phyloP scores from a whole-genome alignment of 108 stramenopile genomes.

The Cafeteria roenbergensis region DNA sequence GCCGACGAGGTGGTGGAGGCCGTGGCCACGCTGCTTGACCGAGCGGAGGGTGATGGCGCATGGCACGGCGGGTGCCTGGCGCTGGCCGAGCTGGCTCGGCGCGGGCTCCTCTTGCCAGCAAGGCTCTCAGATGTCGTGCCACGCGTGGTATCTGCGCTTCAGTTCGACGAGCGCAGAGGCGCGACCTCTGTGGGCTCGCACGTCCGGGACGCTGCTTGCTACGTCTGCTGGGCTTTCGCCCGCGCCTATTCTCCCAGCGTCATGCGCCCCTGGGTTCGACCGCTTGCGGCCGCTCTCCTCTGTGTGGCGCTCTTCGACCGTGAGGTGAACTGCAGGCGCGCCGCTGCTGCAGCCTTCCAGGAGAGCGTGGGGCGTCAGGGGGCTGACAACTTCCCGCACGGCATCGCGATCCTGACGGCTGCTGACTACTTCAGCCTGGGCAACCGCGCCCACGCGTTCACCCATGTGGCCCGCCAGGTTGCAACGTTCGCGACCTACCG shows the following conservation, averaged over 20 bases:
- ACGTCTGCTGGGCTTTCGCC: constrained; percentile 96
- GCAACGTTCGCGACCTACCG: constrained; percentile 70
- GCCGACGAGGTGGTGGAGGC: constrained; percentile 90
- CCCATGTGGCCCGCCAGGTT: constrained; percentile 49
- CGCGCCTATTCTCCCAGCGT: constrained; percentile 75
- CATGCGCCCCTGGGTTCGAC: constrained; percentile 52
- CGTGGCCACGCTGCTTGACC: constrained; percentile 52
- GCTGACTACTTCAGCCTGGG: constrained; percentile 94
- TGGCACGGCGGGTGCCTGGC: constrained; percentile 97
- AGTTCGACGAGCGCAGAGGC: constrained; percentile 73
- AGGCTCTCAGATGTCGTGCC: constrained; percentile 66
- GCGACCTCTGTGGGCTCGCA: constrained; percentile 80
- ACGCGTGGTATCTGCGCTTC: constrained; percentile 54
- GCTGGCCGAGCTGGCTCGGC: constrained; percentile 77
- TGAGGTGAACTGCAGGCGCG: constrained; percentile 90
- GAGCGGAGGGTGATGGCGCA: constrained; percentile 51
- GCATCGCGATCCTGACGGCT: constrained; percentile 75
- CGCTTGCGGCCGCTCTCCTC: constrained; percentile 60
- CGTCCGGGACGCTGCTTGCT: constrained; percentile 93
- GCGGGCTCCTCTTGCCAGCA: constrained; percentile 80
- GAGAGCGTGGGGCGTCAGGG: constrained; percentile 50
- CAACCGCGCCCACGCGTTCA: constrained; percentile 67
- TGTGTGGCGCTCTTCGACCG: constrained; percentile 81
- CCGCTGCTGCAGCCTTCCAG: constrained; percentile 95
- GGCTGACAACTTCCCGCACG: constrained; percentile 70